These are phyloP conservation scores for Iberis amara DNA, from an alignment of 441 rosid species.

Conservation along the genomic window DNA sequence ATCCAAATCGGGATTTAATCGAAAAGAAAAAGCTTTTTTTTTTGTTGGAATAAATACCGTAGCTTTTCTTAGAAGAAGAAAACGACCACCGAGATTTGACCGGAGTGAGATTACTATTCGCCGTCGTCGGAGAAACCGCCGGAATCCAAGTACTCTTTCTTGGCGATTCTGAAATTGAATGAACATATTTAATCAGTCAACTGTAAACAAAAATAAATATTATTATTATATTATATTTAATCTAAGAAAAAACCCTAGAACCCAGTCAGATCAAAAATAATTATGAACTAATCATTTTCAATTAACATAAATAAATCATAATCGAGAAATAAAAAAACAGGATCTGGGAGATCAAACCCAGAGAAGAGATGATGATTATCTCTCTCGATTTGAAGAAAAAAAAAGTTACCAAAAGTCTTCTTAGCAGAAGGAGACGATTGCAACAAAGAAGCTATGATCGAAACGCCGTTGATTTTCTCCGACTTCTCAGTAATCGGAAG, in stretches of 20 bases:
- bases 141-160: conserved; percentile 25
- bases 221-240: background rate
- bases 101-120: conserved; percentile 18
- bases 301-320: conserved; percentile 27
- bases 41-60: conserved; percentile 36
- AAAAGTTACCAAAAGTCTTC: conserved; percentile 38
- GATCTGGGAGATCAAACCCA: conserved; percentile 4
- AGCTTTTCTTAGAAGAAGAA: conserved; percentile 39
- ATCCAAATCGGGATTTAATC: too few species aligned
- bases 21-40: background rate
- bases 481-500: conserved; percentile 11
- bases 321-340: background rate
- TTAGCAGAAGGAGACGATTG: conserved; percentile 31
- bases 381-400: background rate
- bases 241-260: conserved; percentile 23
- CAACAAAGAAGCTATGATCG: conserved; percentile 9
- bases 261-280: conserved; percentile 17
- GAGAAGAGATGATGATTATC: background rate
- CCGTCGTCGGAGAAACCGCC: conserved; percentile 23
- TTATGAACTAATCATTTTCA: too few species aligned
- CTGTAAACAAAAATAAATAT: background rate
- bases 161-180: conserved; percentile 27
- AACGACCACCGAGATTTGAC: conserved; percentile 40
- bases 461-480: conserved; percentile 18
- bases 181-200: background rate